Base-by-base conservation (phyloP, 2,329 filamentous ascomycete species). In the Ophiosphaerella korrae region DNA sequence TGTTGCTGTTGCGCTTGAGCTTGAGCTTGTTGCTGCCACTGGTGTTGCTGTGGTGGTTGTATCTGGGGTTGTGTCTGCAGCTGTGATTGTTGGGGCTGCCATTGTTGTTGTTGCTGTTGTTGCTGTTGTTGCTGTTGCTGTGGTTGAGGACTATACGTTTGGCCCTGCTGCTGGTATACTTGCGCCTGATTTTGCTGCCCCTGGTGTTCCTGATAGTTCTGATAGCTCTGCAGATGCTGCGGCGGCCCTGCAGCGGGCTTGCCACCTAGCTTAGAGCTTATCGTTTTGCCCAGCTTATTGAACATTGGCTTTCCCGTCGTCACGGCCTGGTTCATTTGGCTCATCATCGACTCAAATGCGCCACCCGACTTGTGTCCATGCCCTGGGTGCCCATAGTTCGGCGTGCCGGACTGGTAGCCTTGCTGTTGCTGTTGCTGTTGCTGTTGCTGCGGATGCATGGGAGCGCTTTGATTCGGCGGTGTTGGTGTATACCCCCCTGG, bases 321-420 rank as follows among this genome's bases (percentile, higher is more conserved):
- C 7, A 73, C 67, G 2, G 69, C 70, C 48, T 72, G 70, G 29
- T 73, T 68, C 54, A 73, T 57, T 48, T 72, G 70, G 29, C 72
- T 68, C 54, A 73, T 57, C 57, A 70, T 70, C 32, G 64, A 58
- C 1, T 67, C 67, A 37, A 72, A 64, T 5, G 53, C 51, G 0
- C 60, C 64, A 2, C 52, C 60, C 21, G 54, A 41, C 52, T 67
- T 70, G 9, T 64, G 54, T 9, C 55, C 31, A 21, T 62, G 55
- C 23, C 42, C 49, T 5, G 58, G 35, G n/a, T 46, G 44, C 14
- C 54, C 55, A 55, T 60, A 45, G 7, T 45, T 53, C 16, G 60
- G 51, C 13, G 60, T 42, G 34, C 56, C 48, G 14, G 58, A 40
- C 36, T 55, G 54, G 53, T 50, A 60, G 23, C 49, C 51, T 45